Base-by-base conservation (phyloP, 2,329 filamentous ascomycete species). In the Rhexocercosporidium sp. region DNA sequence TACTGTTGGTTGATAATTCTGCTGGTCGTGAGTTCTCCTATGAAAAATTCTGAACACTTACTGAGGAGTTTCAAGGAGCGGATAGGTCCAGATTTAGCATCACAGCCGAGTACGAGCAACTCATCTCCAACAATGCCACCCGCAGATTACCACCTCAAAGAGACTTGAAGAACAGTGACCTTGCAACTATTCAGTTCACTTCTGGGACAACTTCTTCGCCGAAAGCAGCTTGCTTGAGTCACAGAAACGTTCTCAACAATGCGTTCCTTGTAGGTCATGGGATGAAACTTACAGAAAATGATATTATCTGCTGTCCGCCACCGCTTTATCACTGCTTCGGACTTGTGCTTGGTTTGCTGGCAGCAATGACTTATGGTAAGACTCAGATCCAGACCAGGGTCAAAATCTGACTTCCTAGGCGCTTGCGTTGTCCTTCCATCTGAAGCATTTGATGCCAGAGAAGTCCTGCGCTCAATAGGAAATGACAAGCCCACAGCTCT, bases 321-420 rank as follows among this genome's bases (percentile, higher is more conserved):
- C 92, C 93, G 0, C 84, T 96, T 3, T 96, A 96, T 82, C 93
- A 96, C 81, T 95, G 92, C 81, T 95, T 95, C 75, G 92, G 92
- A 1, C 85, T 95, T 8, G 2, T 95, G 9, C 91, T 94, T 0
- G 92, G 92, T 9, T 83, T 94, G 53, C 84, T 94, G 64, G 89
- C 91, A 1, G 84, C 88, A 51, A 79, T 94, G 62, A 93, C 90
- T 0, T 91, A 94, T 76, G 92, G 60, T 63, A 56, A 39, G 53
- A 1, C 1, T 25, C 16, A 54, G 3, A 20, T 34, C 34, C 25
- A 18, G 27, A 20, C 16, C 31, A n/a, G 9, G 16, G 11, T 11
- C 20, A 20, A 22, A 16, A 14, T 54, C 49, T 59, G 56, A 59
- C 22, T 18, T 54, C n/a, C 14, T 12, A 63, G 47, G 92, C 56